Base-by-base conservation (phyloP, 1,284 basidiomycete species). In the Coniferiporia weirii region DNA sequence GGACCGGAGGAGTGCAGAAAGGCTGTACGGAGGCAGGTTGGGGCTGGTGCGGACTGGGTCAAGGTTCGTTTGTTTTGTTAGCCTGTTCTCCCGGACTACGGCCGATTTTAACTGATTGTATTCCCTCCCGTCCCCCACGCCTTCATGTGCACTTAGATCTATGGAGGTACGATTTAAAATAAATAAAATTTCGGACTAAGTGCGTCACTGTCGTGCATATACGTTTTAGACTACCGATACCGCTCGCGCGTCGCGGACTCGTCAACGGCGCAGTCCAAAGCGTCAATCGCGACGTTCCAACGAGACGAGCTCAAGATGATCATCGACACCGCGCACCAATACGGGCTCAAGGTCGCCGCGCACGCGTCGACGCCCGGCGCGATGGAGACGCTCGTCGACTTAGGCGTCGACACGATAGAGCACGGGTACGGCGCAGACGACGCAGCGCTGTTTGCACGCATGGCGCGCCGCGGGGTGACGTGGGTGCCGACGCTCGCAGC, bases 31-130 rank as follows among this genome's bases (percentile, higher is more conserved):
- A 76, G 76, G 61, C 85, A 86, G 65, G 77, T 87, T 59, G 84
- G 84, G 20, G 80, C 83, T n/a, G 84, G 85, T 4, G 82, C 83
- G 4, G 85, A 87, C 70, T 83, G 81, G 79, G 79, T 84, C 63
- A 82, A 84, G 79, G 77, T 79, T 51, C 9, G 64, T 53, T 20
- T 9, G 20, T 44, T 46, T 12, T 46, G 50, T 27, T 27, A 2
- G 27, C 27, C 27, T 27, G n/a, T 5, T 27, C 27, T 27, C 27
- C 27, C 27, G 27, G 27, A 27, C 52, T 56, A 10, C 12, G 60
- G 6, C 54, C 61, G 19, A 35, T 19, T n/a, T 19, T 7, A 34
- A 15, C 47, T 5, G 27, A 5, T 27, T 27, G 27, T 27, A 27
- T 27, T 27, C 27, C 27, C 27, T n/a, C n/a, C n/a, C n/a, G n/a